Evolutionary conservation across 495 filamentous ascomycete species (phyloP).

Genomic region (Thermothielavioides terrestris): DNA sequence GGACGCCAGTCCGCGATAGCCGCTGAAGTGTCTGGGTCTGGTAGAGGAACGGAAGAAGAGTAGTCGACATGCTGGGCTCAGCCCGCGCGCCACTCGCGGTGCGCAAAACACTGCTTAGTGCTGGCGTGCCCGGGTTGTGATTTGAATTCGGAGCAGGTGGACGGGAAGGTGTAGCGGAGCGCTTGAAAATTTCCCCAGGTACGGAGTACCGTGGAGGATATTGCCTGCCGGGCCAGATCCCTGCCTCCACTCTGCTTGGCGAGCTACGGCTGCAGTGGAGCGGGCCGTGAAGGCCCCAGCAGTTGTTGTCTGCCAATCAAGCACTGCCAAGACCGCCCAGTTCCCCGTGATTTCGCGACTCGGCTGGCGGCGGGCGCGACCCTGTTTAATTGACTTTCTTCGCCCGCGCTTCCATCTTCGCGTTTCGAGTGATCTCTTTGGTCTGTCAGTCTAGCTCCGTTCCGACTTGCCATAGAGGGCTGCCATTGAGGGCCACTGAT

Average conservation of each 20-base stretch:
- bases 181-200: no score
- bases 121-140: no score
- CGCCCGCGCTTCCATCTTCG: constrained; percentile 3
- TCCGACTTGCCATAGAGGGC: neutral
- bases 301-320: neutral
- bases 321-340: neutral
- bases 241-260: no score
- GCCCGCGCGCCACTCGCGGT: neutral
- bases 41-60: constrained; percentile 57
- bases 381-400: constrained; percentile 20
- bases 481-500: no score
- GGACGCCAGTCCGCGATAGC: constrained; percentile 9
- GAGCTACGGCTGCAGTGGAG: neutral
- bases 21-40: constrained; percentile 55
- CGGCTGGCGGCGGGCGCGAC: constrained; percentile 2
- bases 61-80: constrained; percentile 26
- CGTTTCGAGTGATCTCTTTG: constrained; percentile 1
- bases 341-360: constrained; percentile 21
- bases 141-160: no score
- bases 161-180: no score
- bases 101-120: no score
- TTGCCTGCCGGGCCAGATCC: constrained; percentile 4
- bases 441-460: neutral
- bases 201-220: no score
- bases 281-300: no score